Base-by-base conservation (phyloP, 2,329 filamentous ascomycete genomes). In the Metarhizium brunneum region DNA sequence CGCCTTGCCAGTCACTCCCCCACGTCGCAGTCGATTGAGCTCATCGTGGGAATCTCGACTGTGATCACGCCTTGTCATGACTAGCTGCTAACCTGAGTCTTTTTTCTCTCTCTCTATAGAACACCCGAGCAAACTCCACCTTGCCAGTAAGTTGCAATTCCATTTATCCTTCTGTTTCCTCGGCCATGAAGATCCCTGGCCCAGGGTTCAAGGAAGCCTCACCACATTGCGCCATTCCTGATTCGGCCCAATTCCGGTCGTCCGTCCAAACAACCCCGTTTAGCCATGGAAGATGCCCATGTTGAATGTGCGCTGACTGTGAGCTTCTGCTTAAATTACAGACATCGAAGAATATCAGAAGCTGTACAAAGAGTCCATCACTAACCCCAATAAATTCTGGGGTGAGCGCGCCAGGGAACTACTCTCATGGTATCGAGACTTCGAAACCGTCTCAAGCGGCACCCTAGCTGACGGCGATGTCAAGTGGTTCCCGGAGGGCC, bases 401-500 rank as follows among this genome's bases (percentile, higher is more conserved):
- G 91, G 80, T 59, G 81, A 81, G 62, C 80, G 87, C 70, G 94
- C 92, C 52, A 88, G 91, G 61, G 91, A 97, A 66, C 84, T 96
- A 54, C 82, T 99, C 63, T 86, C 87, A 52, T 99, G 94, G 88
- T 85, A 90, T 62, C 82, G 82, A 62, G 92, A 97, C 69, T 99
- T 99, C 74, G 77, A 95, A 71, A 97, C 92, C 13, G 91, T 95
- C 54, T 84, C 84, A 70, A 82, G 80, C 57, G 94, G 94, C 58
- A 85, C 84, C 35, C 82, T 99, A 56, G 71, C 71, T 54, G 79
- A 87, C 60, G 94, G 94, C 64, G 92, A 99, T 76, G 86, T 81
- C 67, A 88, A 91, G 60, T 99, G 94, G 92, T 99, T 97, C 69
- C 75, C 92, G 59, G 94, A 96, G 76, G 94, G 94, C 62, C 84